A percentile compares a stretch with the other conserved stretches of the same genome.
phyloP scores from a whole-genome alignment of 1,139 yeast genomes.

The Yamadazyma epiphylla region DNA sequence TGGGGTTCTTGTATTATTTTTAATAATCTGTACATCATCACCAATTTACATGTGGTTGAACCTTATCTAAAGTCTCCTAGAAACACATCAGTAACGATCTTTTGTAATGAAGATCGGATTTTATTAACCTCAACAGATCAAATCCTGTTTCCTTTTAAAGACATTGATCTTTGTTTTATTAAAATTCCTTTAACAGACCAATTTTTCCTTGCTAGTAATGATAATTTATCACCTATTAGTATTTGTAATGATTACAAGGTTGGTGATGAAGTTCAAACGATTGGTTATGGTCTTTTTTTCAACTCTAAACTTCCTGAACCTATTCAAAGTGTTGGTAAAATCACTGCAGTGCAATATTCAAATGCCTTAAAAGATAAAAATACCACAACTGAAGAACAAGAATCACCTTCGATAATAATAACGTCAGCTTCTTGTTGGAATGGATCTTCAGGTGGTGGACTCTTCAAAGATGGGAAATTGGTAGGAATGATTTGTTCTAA shows the following conservation, averaged over 20 bases:
- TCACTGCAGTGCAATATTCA: constrained; percentile 11
- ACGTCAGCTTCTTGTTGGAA: constrained; percentile 70
- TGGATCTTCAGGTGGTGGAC: constrained; percentile 74
- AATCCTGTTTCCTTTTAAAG: constrained; percentile 23
- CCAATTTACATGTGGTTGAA: constrained; percentile 34
- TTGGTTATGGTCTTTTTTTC: constrained; percentile 58
- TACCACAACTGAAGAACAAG: constrained; percentile 1
- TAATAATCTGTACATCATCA: constrained; percentile 23
- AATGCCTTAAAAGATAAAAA: constrained; percentile 11
- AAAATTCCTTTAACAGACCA: constrained; percentile 15
- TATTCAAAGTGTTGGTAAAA: constrained; percentile 41
- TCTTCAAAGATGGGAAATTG: constrained; percentile 36
- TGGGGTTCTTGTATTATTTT: constrained; percentile 39
- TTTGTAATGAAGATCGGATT: constrained; percentile 4
- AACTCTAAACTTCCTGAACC: constrained; percentile 27
- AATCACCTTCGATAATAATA: constrained; percentile 36
- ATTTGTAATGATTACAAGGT: constrained; percentile 10
- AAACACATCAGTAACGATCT: constrained; percentile 6
- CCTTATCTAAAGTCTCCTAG: constrained; percentile 14
- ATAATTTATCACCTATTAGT: constrained; percentile 6
- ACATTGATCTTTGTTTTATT: constrained; percentile 37
- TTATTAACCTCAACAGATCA: constrained; percentile 11
- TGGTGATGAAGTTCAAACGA: constrained; percentile 42
- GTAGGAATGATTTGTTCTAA: constrained; percentile 64
- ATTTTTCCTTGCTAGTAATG: constrained; percentile 4